Evolutionary conservation across 225 moss, liverwort and hornwort species (phyloP), one percentile per base, ranked within the genome.

Genomic region (Sphagnum contortum): DNA sequence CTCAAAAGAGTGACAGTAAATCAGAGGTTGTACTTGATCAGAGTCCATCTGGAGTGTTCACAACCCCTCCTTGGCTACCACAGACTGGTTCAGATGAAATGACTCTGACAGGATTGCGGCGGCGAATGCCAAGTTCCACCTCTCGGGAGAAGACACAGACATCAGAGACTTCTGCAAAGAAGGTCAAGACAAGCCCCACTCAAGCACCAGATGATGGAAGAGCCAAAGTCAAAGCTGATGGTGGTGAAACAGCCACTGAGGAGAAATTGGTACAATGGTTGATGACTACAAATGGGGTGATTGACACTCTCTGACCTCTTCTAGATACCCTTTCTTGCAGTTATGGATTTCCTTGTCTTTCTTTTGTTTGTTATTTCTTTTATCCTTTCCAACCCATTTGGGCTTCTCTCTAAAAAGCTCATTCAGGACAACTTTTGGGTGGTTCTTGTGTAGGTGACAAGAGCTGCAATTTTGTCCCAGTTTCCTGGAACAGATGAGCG

Each of bases 51-150:
- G 70, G 71, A 29, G 55, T 81, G 44, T 74, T 74, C 62, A 59
- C 71, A 49, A 81, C 66, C 52, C 72, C 81, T n/a, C 69, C 81
- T 11, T 81, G 77, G 77, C 69, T 81, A 29, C 29, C 29, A 59
- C 47, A 55, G 63, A 72, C 72, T 48, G 68, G 66, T 60, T 48
- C 63, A 66, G 66, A 68, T 58, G 73, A 54, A 46, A 29, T 29
- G 1, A 63, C 62, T 11, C 72, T 55, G 48, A 67, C 72, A 65
- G 70, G 72, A 58, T 62, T 72, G 8, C 70, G 73, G 52, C 73
- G 67, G 66, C 69, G 71, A 61, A 70, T 64, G 63, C 6, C 52
- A 52, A 52, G 7, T 5, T 9, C 0, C 1, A 52, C 6, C 52
- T 72, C 62, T 5, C 65, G 73, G 67, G 70, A 73, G 65, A 13